A percentile compares a stretch with the other conserved stretches of the same genome.
Evolutionary conservation across 225 moss, liverwort and hornwort genomes (phyloP).

Genomic region (Pseudoscleropodium purum): DNA sequence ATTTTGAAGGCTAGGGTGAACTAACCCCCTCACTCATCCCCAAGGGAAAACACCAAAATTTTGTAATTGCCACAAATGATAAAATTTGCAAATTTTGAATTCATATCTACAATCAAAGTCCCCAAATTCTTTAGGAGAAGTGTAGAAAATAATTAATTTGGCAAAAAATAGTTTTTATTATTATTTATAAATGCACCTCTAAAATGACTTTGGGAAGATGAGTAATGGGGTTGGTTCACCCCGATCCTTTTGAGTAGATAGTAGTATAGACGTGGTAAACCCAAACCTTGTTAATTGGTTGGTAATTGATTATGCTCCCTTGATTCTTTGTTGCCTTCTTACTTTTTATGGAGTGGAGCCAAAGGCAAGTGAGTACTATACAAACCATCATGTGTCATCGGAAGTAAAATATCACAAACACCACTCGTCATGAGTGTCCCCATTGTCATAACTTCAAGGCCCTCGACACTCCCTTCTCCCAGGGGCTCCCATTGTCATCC

Average conservation of each 20-base stretch:
- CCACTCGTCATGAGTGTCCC: not conserved
- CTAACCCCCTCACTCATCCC: too few species aligned
- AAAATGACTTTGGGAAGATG: too few species aligned
- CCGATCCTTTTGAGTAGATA: not conserved
- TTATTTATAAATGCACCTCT: too few species aligned
- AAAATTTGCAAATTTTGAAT: too few species aligned
- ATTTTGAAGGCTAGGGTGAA: too few species aligned
- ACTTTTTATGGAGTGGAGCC: not conserved
- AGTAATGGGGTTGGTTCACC: too few species aligned
- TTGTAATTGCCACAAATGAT: too few species aligned
- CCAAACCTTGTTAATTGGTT: not conserved
- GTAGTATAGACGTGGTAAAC: rapidly evolving
- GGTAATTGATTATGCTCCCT: not conserved
- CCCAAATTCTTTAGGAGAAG: too few species aligned
- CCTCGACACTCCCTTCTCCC: not conserved
- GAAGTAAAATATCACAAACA: not conserved
- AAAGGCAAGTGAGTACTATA: not conserved
- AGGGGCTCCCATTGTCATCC: not conserved
- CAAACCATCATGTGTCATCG: not conserved
- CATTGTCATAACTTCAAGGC: not conserved
- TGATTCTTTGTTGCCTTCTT: not conserved
- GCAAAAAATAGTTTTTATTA: too few species aligned
- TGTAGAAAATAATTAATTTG: too few species aligned
- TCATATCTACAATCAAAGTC: too few species aligned
- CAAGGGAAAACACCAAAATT: too few species aligned